Evolutionary conservation across 805 yeast species (phyloP).

Genomic region (Candida chauliodis): DNA sequence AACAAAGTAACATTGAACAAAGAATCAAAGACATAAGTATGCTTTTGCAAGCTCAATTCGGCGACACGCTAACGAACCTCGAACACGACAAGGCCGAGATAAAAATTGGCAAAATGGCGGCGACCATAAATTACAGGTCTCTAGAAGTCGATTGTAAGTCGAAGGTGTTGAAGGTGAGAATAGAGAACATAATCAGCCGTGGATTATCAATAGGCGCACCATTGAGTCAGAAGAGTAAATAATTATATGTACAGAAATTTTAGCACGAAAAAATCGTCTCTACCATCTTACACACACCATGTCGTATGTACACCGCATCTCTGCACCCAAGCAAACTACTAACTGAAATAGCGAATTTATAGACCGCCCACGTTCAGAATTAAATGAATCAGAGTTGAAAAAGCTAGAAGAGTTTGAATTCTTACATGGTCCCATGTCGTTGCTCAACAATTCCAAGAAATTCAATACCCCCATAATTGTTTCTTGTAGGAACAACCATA

Average conservation of each 20-base stretch:
- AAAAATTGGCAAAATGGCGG: conserved; percentile 71
- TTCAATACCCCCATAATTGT: conserved; percentile 76
- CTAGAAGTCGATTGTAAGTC: conserved; percentile 70
- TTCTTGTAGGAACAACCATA: conserved; percentile 90
- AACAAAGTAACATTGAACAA: conserved; percentile 23
- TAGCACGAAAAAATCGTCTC: not conserved
- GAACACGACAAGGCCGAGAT: conserved; percentile 53
- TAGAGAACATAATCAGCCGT: conserved; percentile 73
- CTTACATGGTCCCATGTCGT: conserved; percentile 82
- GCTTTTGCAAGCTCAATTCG: conserved; percentile 81
- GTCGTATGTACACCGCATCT: conserved; percentile 9
- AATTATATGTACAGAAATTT: not conserved
- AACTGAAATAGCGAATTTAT: conserved; percentile 52
- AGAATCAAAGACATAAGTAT: conserved; percentile 50
- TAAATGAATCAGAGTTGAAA: conserved; percentile 74
- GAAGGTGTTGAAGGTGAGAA: conserved; percentile 74
- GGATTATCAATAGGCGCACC: conserved; percentile 86
- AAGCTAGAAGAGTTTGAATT: conserved; percentile 88
- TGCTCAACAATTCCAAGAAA: conserved; percentile 79
- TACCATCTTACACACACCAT: not conserved
- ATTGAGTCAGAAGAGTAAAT: conserved; percentile 42
- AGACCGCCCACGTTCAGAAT: conserved; percentile 74
- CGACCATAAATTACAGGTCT: conserved; percentile 60
- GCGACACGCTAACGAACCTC: conserved; percentile 56
- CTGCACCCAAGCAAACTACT: conserved; percentile 16